Base-by-base conservation (phyloP, 2,329 filamentous ascomycete species). In the Daldinia sp. region DNA sequence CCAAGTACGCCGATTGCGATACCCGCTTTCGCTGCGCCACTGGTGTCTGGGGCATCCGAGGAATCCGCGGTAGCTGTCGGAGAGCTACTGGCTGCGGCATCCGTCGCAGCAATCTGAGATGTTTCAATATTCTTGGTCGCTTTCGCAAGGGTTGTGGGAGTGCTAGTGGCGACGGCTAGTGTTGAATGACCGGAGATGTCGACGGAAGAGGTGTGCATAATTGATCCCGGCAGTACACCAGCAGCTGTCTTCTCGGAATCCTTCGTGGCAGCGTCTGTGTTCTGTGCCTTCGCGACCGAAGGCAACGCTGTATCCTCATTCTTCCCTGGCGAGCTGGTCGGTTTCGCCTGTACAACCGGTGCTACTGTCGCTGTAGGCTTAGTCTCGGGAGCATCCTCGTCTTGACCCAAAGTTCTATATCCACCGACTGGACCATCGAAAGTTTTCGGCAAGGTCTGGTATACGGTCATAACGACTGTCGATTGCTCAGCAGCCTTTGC, bases 1-100 rank as follows among this genome's bases (percentile, higher is more conserved):
- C 90, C 82, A 29, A 97, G 78, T 48, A 96, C 87, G 72, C 93
- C 94, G 74, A 97, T 88, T 4, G 90, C 92, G 64, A 97, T 85
- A 63, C 95, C 95, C 41, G 93, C 94, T 77, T 93, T 95, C 39
- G 79, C 75, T 27, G 79, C 83, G 7, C 69, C 61, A 61, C 73
- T 70, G 50, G 58, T 65, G 49, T 70, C 62, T 9, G 66, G 54
- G 23, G 52, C 65, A 6, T n/a, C n/a, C n/a, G 72, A 64, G 10
- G 73, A 47, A 35, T 68, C 67, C 1, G 73, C 50, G 1, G 74
- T 58, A 5, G 71, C 48, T 3, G 65, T 67, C 39, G 72, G 51
- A 19, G 66, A 61, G 21, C 67, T 55, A 21, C 72, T 66, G 23
- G 63, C 70, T n/a, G 68, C 67, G 43, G 48, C 70, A 41, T 51